phyloP scores from a whole-genome alignment of 352 stramenopile species.

The Blastocystis sp. region DNA sequence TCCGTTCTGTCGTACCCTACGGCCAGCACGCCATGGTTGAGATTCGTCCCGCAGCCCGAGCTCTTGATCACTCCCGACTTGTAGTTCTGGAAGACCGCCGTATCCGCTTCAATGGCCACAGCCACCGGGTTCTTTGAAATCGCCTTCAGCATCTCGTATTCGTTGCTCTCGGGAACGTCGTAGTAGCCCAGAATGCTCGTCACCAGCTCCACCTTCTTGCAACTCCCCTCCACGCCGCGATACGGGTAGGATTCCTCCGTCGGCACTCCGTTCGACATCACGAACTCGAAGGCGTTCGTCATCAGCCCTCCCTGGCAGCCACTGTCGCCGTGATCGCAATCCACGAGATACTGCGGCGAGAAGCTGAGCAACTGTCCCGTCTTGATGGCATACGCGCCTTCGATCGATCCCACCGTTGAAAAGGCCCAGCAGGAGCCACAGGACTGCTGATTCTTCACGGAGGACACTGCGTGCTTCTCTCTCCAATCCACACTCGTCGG shows the following conservation, averaged over 20 bases:
- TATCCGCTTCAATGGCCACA: slow-evolving; percentile 47
- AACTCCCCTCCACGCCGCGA: background rate
- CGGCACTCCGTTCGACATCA: slow-evolving; percentile 30
- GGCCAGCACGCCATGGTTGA: slow-evolving; percentile 48
- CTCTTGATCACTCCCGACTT: background rate
- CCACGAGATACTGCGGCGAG: slow-evolving; percentile 32
- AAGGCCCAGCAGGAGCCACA: slow-evolving; percentile 69
- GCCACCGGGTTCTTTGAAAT: slow-evolving; percentile 25
- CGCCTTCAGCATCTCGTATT: slow-evolving; percentile 41
- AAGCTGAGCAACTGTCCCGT: slow-evolving; percentile 32
- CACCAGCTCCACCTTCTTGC: background rate
- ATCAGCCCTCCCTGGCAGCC: slow-evolving; percentile 34
- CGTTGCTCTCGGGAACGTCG: background rate
- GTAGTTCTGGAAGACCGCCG: slow-evolving; percentile 51
- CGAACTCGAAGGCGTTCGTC: slow-evolving; percentile 44
- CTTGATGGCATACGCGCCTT: slow-evolving; percentile 56
- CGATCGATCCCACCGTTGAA: slow-evolving; percentile 37
- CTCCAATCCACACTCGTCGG: slow-evolving; percentile 43
- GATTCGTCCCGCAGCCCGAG: background rate
- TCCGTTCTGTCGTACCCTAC: slow-evolving; percentile 3
- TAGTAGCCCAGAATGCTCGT: slow-evolving; percentile 57
- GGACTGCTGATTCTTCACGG: slow-evolving; percentile 40
- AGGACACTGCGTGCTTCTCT: slow-evolving; percentile 33
- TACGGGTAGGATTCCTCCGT: background rate
- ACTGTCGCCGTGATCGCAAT: slow-evolving; percentile 53